phyloP scores from a whole-genome alignment of 768 basidiomycete species.

The Psilocybe tampanensis region DNA sequence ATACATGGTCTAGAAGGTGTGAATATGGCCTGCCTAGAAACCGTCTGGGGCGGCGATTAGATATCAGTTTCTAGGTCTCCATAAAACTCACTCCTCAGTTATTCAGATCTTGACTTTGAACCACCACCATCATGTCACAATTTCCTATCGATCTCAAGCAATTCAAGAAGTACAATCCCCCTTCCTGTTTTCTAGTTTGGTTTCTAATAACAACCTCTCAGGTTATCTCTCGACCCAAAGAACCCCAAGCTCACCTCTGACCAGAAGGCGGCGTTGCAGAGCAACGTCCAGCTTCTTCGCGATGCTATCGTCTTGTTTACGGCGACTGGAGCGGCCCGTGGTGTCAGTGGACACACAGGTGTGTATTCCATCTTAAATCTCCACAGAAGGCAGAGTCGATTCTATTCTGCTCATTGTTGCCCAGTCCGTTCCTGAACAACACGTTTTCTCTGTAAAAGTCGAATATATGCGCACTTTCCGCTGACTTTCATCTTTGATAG shows the following conservation, averaged over 20 bases:
- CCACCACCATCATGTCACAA: constrained; percentile 28
- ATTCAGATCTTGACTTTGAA: constrained; percentile 14
- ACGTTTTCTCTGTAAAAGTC: no score
- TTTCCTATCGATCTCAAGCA: constrained; percentile 82
- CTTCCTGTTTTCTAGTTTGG: background rate
- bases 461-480: constrained; percentile 6
- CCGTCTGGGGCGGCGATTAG: background rate
- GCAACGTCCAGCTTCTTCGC: constrained; percentile 80
- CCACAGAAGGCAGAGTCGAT: background rate
- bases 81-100: background rate
- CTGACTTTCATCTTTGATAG: constrained; percentile 27
- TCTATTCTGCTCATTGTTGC: no score
- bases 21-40: background rate
- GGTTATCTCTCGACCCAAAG: constrained; percentile 73
- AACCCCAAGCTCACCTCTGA: constrained; percentile 64
- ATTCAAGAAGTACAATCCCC: constrained; percentile 62
- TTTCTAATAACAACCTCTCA: constrained; percentile 25
- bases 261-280: constrained; percentile 56
- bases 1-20: background rate
- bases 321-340: constrained; percentile 81
- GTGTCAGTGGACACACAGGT: constrained; percentile 88
- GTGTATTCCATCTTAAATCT: constrained; percentile 1
- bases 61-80: background rate
- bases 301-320: constrained; percentile 89
- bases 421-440: no score